A percentile compares a stretch with the other conserved stretches of the same genome.
phyloP scores from a whole-genome alignment of 1,284 basidiomycete genomes.

The Cutaneotrichosporon cyanovorans region DNA sequence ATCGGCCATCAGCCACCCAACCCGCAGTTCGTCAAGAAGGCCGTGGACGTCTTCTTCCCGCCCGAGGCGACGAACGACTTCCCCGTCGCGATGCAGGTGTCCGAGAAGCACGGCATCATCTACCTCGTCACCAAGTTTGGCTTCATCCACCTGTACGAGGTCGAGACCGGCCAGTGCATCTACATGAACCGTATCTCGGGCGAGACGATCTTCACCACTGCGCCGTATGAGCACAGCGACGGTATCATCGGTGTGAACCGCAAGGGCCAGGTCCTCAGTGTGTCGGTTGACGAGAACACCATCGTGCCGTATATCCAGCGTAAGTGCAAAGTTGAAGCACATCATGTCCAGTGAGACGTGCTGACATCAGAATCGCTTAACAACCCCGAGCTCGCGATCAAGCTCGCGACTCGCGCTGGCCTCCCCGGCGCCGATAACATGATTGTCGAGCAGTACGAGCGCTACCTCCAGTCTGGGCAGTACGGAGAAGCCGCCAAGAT shows the following conservation, averaged over 20 bases:
- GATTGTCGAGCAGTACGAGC: constrained; percentile 91
- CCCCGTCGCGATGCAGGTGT: constrained; percentile 99
- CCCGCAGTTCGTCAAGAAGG: constrained; percentile 94
- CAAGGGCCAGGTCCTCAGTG: constrained; percentile 96
- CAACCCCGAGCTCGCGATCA: constrained; percentile 97
- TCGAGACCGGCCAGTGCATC: constrained; percentile 96
- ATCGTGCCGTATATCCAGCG: constrained; percentile 88
- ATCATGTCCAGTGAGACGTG: too few species aligned
- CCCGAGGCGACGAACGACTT: constrained; percentile 97
- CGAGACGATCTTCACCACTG: constrained; percentile 98
- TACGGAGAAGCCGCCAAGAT: constrained; percentile 97
- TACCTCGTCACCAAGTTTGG: constrained; percentile 99
- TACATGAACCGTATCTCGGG: constrained; percentile 99
- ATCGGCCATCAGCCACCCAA: constrained; percentile 95
- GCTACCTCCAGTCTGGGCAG: constrained; percentile 83
- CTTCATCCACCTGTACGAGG: constrained; percentile 98
- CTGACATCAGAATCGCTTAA: constrained; percentile 64
- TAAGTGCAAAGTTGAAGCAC: too few species aligned
- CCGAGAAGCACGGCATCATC: constrained; percentile 91
- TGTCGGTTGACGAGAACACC: constrained; percentile 93
- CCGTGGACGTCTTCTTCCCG: constrained; percentile 99
- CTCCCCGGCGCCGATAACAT: constrained; percentile 96
- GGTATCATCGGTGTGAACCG: constrained; percentile 99
- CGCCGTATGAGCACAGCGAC: constrained; percentile 85
- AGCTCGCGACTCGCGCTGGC: constrained; percentile 93